A percentile compares a stretch with the other conserved stretches of the same genome.
Conservation (phyloP, 352 stramenopile genomes). For the Globisporangium middletonii region DNA sequence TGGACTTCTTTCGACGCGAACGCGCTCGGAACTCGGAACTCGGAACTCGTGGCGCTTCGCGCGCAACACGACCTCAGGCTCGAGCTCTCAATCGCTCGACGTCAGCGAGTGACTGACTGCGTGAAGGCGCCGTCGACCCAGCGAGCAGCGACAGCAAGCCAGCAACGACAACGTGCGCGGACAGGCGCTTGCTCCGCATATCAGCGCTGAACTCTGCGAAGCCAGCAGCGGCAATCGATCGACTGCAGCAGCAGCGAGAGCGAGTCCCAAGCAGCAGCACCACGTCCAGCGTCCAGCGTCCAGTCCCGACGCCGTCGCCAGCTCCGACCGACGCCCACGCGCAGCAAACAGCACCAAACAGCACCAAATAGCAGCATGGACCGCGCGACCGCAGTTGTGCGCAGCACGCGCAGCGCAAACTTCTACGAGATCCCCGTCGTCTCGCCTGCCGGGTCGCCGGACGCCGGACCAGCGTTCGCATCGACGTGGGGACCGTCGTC, state of each 20-base stretch:
- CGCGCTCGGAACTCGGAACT: too few relatives aligned
- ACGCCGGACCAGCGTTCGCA: slow-evolving; percentile 9
- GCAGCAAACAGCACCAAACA: neutral
- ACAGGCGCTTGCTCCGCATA: neutral
- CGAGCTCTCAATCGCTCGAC: too few relatives aligned
- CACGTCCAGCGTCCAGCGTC: neutral
- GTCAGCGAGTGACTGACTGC: too few relatives aligned
- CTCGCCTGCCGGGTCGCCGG: slow-evolving; percentile 13
- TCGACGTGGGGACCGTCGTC: slow-evolving; percentile 18
- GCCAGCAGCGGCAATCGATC: neutral
- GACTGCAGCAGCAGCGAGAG: neutral
- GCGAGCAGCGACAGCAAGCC: neutral
- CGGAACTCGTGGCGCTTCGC: too few relatives aligned
- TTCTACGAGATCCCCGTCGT: slow-evolving; percentile 51
- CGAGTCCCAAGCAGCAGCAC: neutral
- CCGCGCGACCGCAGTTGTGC: slow-evolving; percentile 35
- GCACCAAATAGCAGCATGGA: slow-evolving; percentile 20
- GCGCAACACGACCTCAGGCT: too few relatives aligned
- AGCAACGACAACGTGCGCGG: too few relatives aligned
- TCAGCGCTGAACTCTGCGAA: neutral
- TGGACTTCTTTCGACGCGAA: too few relatives aligned
- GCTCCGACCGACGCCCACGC: neutral
- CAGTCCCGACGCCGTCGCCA: too few relatives aligned
- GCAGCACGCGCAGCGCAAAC: slow-evolving; percentile 50
- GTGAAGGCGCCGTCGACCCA: neutral